Evolutionary conservation across 768 basidiomycete species (phyloP).

Genomic region (Dendrothele bispora): DNA sequence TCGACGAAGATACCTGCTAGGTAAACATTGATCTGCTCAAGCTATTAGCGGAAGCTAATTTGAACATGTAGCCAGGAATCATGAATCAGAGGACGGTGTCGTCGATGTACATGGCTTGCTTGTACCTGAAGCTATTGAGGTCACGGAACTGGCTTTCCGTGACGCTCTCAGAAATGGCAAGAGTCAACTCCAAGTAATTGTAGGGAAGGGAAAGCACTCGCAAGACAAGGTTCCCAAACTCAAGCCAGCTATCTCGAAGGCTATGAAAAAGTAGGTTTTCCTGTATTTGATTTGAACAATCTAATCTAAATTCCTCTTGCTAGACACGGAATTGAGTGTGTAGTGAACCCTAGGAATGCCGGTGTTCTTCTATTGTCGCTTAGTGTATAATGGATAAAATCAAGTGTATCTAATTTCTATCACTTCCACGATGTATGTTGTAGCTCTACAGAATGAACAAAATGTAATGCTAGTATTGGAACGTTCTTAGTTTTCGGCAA

Average conservation of each 20-base stretch:
- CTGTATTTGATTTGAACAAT: background rate
- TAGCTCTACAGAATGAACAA: no score
- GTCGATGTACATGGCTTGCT: conserved; percentile 54
- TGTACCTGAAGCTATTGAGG: conserved; percentile 43
- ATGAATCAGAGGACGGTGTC: conserved; percentile 22
- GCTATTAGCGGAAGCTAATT: conserved; percentile 27
- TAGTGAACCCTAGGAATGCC: conserved; percentile 70
- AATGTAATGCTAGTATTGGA: no score
- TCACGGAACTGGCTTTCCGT: conserved; percentile 42
- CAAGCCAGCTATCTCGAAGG: conserved; percentile 75
- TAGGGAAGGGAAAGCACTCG: conserved; percentile 86
- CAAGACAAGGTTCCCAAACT: conserved; percentile 68
- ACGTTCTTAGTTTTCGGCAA: no score
- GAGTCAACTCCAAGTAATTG: conserved; percentile 41
- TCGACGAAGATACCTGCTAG: conserved; percentile 42
- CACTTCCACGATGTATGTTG: no score
- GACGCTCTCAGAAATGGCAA: conserved; percentile 34
- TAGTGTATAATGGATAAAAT: no score
- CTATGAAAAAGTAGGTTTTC: conserved; percentile 62
- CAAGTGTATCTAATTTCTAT: no score
- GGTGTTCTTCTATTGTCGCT: conserved; percentile 63
- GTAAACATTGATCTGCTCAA: conserved; percentile 26
- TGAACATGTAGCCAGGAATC: conserved; percentile 33
- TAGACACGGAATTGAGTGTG: conserved; percentile 67
- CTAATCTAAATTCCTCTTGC: conserved; percentile 1